These are phyloP conservation scores for Debaryomyces sp. DNA, from an alignment of 1,139 yeast genomes.

Conservation along the genomic window DNA sequence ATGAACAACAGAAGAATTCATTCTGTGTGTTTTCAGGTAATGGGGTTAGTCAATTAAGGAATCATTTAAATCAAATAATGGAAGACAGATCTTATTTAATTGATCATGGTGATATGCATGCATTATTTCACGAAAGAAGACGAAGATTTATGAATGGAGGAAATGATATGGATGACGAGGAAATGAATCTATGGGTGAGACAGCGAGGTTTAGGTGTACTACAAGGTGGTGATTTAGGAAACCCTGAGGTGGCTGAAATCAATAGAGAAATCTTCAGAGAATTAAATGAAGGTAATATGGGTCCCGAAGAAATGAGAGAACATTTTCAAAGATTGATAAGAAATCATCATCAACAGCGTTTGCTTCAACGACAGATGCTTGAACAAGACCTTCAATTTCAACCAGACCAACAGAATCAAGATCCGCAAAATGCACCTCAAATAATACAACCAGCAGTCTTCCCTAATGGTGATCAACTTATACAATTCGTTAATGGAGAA, in stretches of 20 bases:
- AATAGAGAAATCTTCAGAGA: slow-evolving; percentile 41
- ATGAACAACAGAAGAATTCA: slow-evolving; percentile 79
- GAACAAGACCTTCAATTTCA: slow-evolving; percentile 12
- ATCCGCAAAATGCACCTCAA: slow-evolving; percentile 43
- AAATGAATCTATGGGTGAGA: slow-evolving; percentile 35
- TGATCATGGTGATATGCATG: slow-evolving; percentile 43
- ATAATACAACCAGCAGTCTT: slow-evolving; percentile 48
- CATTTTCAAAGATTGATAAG: slow-evolving; percentile 39
- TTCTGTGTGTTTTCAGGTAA: slow-evolving; percentile 94
- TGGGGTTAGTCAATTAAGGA: slow-evolving; percentile 77
- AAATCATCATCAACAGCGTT: slow-evolving; percentile 30
- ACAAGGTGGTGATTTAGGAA: slow-evolving; percentile 19
- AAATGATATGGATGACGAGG: slow-evolving; percentile 27
- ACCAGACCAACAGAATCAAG: slow-evolving; percentile 9
- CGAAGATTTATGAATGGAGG: slow-evolving; percentile 29
- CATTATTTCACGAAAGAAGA: slow-evolving; percentile 36
- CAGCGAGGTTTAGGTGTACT: slow-evolving; percentile 39
- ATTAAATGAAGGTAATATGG: slow-evolving; percentile 36
- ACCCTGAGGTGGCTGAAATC: slow-evolving; percentile 31
- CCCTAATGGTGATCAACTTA: slow-evolving; percentile 30
- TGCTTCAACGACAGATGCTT: slow-evolving; percentile 19
- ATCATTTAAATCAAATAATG: slow-evolving; percentile 54
- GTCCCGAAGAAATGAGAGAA: slow-evolving; percentile 43
- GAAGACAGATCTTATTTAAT: slow-evolving; percentile 45
- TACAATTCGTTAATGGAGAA: slow-evolving; percentile 30